These are phyloP conservation scores for Myxozyma kluyveri DNA, from an alignment of 805 yeast genomes.

Conservation along the genomic window DNA sequence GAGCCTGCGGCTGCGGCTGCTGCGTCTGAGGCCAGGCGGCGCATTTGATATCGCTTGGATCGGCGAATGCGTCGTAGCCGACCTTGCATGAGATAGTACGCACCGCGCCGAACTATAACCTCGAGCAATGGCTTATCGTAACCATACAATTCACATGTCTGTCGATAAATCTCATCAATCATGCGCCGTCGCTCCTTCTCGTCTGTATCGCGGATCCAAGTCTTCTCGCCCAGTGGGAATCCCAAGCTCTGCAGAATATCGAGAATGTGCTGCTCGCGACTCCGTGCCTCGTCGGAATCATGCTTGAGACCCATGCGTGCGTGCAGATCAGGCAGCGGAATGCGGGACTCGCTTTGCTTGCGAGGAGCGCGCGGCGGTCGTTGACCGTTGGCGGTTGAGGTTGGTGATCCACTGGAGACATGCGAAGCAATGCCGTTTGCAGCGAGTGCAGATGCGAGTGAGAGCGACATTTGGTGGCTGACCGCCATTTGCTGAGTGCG, in stretches of 20 bases:
- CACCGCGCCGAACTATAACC: slow-evolving; percentile 74
- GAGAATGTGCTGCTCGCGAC: slow-evolving; percentile 41
- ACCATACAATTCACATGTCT: slow-evolving; percentile 51
- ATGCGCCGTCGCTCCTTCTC: slow-evolving; percentile 50
- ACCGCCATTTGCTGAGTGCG: neutral
- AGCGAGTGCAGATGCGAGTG: neutral
- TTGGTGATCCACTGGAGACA: neutral
- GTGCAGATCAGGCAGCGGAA: slow-evolving; percentile 41
- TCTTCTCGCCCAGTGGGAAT: slow-evolving; percentile 70
- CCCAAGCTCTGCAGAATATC: slow-evolving; percentile 50
- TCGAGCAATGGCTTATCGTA: slow-evolving; percentile 58
- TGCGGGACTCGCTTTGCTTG: slow-evolving; percentile 40
- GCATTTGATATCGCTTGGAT: slow-evolving; percentile 17
- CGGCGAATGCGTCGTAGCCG: slow-evolving; percentile 62
- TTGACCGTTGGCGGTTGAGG: neutral
- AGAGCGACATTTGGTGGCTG: neutral
- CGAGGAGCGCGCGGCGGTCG: slow-evolving; percentile 27
- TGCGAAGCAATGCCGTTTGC: neutral
- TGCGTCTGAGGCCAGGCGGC: neutral
- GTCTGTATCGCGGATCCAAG: slow-evolving; percentile 82
- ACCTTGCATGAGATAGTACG: slow-evolving; percentile 77
- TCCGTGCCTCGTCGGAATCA: slow-evolving; percentile 40
- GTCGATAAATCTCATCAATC: slow-evolving; percentile 48
- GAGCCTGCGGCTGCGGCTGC: neutral
- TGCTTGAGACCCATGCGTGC: slow-evolving; percentile 41